A percentile compares a stretch with the other conserved stretches of the same genome.
Evolutionary conservation across 2,329 filamentous ascomycete genomes (phyloP).

Genomic region (Fusarium sp.): DNA sequence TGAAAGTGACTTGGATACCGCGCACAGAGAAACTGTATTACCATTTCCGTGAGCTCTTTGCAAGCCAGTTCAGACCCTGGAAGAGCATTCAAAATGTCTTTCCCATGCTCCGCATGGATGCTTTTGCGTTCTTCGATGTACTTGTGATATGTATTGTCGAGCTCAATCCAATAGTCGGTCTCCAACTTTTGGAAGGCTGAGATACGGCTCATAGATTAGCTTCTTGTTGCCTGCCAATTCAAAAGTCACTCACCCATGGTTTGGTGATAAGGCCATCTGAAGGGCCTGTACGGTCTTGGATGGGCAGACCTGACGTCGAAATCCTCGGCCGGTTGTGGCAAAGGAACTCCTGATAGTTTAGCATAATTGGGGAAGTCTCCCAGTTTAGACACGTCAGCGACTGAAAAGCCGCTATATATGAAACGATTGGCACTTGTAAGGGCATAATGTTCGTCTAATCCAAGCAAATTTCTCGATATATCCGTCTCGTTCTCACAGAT

Average conservation of each 20-base stretch:
- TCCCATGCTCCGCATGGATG: conserved; percentile 75
- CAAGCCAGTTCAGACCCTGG: conserved; percentile 84
- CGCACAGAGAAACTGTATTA: conserved; percentile 80
- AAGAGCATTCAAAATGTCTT: conserved; percentile 75
- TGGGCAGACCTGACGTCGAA: conserved; percentile 79
- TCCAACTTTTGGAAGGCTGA: conserved; percentile 84
- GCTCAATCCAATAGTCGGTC: conserved; percentile 87
- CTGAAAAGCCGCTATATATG: conserved; percentile 1
- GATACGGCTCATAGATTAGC: not conserved
- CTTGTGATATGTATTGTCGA: conserved; percentile 79
- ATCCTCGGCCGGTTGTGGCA: not conserved
- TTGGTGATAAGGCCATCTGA: conserved; percentile 88
- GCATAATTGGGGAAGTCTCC: conserved; percentile 4
- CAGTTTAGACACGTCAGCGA: not conserved
- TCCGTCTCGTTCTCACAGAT: not conserved
- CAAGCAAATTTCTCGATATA: not conserved
- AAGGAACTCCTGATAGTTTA: not conserved
- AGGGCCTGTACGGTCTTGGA: conserved; percentile 83
- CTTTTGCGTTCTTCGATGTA: conserved; percentile 78
- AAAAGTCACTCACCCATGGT: conserved; percentile 81
- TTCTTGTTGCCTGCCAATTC: rapidly evolving
- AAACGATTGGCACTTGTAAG: not conserved
- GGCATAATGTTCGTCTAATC: not conserved
- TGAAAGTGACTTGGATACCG: conserved; percentile 84
- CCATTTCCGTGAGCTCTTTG: conserved; percentile 91